These are phyloP conservation scores for Sporopachydermia cereana DNA, from an alignment of 1,139 yeast genomes.

Conservation along the genomic window DNA sequence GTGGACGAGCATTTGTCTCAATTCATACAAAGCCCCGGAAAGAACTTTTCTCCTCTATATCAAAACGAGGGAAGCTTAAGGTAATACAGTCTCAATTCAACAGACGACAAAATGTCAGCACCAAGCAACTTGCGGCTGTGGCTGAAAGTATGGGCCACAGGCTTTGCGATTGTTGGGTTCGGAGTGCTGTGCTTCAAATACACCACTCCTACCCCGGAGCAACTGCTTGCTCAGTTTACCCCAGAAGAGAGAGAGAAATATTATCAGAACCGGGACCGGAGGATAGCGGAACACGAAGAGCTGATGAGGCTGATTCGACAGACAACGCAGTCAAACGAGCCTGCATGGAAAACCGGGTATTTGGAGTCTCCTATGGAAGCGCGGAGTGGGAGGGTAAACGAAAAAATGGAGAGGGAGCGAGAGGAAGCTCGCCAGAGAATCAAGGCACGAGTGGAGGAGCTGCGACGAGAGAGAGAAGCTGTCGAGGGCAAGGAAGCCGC, in stretches of 20 bases:
- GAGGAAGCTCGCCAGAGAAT: constrained; percentile 35
- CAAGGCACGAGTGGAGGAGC: constrained; percentile 33
- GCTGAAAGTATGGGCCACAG: constrained; percentile 49
- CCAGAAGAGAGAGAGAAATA: constrained; percentile 76
- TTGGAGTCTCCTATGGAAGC: constrained; percentile 54
- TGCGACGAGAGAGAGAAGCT: constrained; percentile 34
- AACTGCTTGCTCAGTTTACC: constrained; percentile 58
- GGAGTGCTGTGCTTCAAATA: constrained; percentile 59
- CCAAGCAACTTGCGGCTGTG: constrained; percentile 27
- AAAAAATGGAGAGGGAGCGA: constrained; percentile 39
- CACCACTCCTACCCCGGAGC: constrained; percentile 77
- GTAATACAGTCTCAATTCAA: no score
- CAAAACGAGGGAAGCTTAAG: no score
- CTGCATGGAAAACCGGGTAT: constrained; percentile 72
- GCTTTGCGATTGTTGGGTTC: constrained; percentile 49
- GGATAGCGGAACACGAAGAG: constrained; percentile 7
- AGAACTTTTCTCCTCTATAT: no score
- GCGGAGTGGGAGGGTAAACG: constrained; percentile 21
- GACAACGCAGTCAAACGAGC: constrained; percentile 57
- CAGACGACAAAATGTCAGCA: neutral
- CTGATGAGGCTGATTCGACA: constrained; percentile 52
- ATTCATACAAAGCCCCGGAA: no score
- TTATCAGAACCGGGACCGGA: constrained; percentile 43
- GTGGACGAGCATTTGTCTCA: no score
- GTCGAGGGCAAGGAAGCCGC: constrained; percentile 14